phyloP scores from a whole-genome alignment of 2,329 filamentous ascomycete species.

The Rutstroemia sp. region DNA sequence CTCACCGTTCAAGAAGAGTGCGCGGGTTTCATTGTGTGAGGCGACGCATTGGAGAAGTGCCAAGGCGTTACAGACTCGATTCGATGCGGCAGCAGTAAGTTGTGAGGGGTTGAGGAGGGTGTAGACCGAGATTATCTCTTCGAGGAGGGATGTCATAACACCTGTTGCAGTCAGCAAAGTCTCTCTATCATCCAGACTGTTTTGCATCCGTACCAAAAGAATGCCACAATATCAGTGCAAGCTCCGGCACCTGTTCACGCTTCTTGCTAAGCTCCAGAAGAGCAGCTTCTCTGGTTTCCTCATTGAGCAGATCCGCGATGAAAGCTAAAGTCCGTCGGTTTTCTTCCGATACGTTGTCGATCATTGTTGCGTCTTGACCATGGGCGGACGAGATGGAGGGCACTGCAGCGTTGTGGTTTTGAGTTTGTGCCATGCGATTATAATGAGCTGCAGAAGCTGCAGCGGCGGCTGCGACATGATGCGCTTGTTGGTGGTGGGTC shows the following conservation, averaged over 20 bases:
- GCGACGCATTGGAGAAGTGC: constrained; percentile 95
- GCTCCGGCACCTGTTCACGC: constrained; percentile 92
- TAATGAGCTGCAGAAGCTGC: constrained; percentile 47
- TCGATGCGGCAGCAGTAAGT: constrained; percentile 93
- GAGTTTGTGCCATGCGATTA: constrained; percentile 57
- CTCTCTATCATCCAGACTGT: neutral
- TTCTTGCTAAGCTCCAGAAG: constrained; percentile 97
- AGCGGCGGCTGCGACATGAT: constrained; percentile 31
- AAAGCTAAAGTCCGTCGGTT: constrained; percentile 88
- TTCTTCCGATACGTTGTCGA: constrained; percentile 71
- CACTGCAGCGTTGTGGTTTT: constrained; percentile 42
- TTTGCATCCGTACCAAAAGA: constrained; percentile 69
- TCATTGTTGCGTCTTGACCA: constrained; percentile 49
- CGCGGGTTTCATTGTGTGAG: constrained; percentile 92
- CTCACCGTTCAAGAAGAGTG: constrained; percentile 85
- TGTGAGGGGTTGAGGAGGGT: constrained; percentile 94
- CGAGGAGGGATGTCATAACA: constrained; percentile 94
- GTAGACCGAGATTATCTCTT: constrained; percentile 99
- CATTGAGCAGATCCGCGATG: constrained; percentile 86
- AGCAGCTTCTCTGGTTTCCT: constrained; percentile 79
- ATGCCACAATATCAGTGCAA: constrained; percentile 95
- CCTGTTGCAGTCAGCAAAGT: constrained; percentile 43
- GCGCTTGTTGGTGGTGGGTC: constrained; percentile 33
- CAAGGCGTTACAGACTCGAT: constrained; percentile 94
- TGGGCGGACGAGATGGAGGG: constrained; percentile 37